phyloP scores from a whole-genome alignment of 805 yeast species.

The Candida incommunis region DNA sequence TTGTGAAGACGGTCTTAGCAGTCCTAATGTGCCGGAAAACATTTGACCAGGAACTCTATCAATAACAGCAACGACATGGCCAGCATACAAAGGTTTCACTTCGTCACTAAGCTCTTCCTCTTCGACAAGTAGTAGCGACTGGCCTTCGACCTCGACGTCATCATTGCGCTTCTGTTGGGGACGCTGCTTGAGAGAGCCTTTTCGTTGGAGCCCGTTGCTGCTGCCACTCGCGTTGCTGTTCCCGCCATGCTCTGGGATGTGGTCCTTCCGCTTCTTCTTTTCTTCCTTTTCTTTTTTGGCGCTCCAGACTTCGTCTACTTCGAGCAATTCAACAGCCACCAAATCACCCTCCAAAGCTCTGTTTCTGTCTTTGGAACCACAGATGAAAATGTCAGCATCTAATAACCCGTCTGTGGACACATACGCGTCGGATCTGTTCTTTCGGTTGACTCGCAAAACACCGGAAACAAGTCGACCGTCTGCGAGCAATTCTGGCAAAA shows the following conservation, averaged over 20 bases:
- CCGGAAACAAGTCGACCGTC: slow-evolving; percentile 93
- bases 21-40: slow-evolving; percentile 86
- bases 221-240: slow-evolving; percentile 11
- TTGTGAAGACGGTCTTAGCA: slow-evolving; percentile 90
- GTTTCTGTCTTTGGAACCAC: slow-evolving; percentile 97
- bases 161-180: slow-evolving; percentile 96
- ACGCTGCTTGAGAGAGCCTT: slow-evolving; percentile 85
- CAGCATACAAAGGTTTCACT: slow-evolving; percentile 87
- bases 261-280: slow-evolving; percentile 78
- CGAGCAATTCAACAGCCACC: slow-evolving; percentile 87
- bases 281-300: slow-evolving; percentile 95
- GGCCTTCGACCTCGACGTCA: slow-evolving; percentile 98
- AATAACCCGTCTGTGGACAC: slow-evolving; percentile 93
- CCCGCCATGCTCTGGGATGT: slow-evolving; percentile 21
- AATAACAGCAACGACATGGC: slow-evolving; percentile 95
- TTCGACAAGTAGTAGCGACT: slow-evolving; percentile 76
- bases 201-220: slow-evolving; percentile 42
- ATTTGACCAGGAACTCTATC: slow-evolving; percentile 96
- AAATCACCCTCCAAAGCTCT: slow-evolving; percentile 94
- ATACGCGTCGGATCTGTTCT: slow-evolving; percentile 94
- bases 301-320: slow-evolving; percentile 96
- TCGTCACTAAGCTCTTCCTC: slow-evolving; percentile 94
- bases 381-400: slow-evolving; percentile 93
- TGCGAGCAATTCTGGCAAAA: slow-evolving; percentile 74
- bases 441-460: slow-evolving; percentile 82